Conservation (phyloP, 805 yeast genomes). For the Saturnispora gosingensis region DNA sequence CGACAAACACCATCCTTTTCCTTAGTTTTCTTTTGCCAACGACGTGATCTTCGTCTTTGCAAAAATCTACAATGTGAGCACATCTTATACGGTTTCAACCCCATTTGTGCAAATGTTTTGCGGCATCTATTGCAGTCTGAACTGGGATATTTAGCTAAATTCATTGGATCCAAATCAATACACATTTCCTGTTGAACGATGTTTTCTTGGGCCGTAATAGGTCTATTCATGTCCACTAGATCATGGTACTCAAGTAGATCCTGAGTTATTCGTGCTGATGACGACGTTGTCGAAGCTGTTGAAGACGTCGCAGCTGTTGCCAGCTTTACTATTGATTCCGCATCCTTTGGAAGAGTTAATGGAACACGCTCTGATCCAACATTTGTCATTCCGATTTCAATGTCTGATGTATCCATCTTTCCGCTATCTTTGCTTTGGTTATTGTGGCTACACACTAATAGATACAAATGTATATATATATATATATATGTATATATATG, state of each 20-base stretch:
- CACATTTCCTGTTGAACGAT: background rate
- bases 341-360: background rate
- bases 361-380: background rate
- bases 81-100: slow-evolving; percentile 40
- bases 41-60: slow-evolving; percentile 51
- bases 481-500: background rate
- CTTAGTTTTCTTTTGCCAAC: slow-evolving; percentile 58
- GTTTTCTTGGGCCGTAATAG: background rate
- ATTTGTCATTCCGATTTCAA: background rate
- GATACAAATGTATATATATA: background rate
- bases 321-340: background rate
- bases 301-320: background rate
- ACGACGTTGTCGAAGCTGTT: background rate
- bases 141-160: slow-evolving; percentile 8
- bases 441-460: background rate
- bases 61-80: slow-evolving; percentile 58
- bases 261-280: background rate
- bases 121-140: slow-evolving; percentile 47
- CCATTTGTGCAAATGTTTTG: slow-evolving; percentile 42
- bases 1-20: slow-evolving; percentile 55
- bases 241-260: background rate
- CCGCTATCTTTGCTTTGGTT: background rate
- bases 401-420: background rate
- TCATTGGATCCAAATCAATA: slow-evolving; percentile 20
- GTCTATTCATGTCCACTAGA: background rate